phyloP scores from a whole-genome alignment of 208 protist genomes.

The Leishmania mexicana region DNA sequence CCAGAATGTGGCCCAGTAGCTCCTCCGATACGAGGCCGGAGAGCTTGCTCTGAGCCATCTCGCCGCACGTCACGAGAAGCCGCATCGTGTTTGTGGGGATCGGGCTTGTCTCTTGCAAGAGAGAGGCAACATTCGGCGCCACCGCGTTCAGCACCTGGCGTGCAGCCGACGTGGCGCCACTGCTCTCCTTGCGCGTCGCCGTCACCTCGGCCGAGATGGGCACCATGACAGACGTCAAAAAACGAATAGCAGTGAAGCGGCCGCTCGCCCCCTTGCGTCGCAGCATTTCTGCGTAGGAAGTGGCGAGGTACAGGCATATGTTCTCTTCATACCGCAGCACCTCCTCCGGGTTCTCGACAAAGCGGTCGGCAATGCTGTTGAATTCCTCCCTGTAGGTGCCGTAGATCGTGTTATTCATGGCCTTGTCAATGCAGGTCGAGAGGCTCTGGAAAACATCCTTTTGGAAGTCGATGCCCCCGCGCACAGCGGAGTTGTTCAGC shows the following conservation, averaged over 20 bases:
- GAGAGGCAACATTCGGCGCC: constrained; percentile 38
- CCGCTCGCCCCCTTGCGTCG: constrained; percentile 44
- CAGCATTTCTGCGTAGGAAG: constrained; percentile 73
- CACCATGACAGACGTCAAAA: constrained; percentile 69
- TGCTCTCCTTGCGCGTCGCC: constrained; percentile 31
- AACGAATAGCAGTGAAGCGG: constrained; percentile 70
- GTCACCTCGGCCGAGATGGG: constrained; percentile 42
- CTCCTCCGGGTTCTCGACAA: constrained; percentile 53
- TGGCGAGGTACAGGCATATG: constrained; percentile 58
- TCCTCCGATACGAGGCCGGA: constrained; percentile 38
- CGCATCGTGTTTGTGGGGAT: constrained; percentile 87
- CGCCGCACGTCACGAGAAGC: constrained; percentile 71
- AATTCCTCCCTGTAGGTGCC: constrained; percentile 67
- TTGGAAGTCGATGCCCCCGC: constrained; percentile 44
- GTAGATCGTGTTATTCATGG: constrained; percentile 62
- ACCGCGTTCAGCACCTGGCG: constrained; percentile 40
- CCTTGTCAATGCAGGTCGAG: constrained; percentile 70
- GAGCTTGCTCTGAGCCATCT: constrained; percentile 51
- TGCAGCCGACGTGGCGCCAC: constrained; percentile 24
- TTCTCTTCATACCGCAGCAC: constrained; percentile 47
- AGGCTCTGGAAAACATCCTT: constrained; percentile 61
- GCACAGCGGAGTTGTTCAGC: constrained; percentile 53
- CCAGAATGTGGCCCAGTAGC: constrained; percentile 30
- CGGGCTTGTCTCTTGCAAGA: constrained; percentile 78
- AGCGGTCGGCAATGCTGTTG: constrained; percentile 60